Evolutionary conservation across 2,329 filamentous ascomycete species (phyloP), one percentile per base, ranked within the genome.

Genomic region (Plectosphaerella plurivora): DNA sequence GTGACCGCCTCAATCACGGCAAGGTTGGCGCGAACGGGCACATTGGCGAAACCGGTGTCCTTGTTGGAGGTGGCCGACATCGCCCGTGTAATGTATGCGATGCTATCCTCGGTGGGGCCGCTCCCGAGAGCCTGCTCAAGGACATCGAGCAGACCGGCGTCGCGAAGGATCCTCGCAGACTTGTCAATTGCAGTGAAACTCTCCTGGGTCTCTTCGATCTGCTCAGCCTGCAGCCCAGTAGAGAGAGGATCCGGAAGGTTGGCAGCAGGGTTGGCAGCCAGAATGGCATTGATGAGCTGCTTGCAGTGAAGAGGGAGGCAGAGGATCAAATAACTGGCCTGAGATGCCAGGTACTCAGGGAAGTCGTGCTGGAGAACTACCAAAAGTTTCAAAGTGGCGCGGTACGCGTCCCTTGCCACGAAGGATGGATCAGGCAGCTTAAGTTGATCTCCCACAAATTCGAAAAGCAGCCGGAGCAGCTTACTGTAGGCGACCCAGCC

Each of bases 351-450:
- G 68, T 96, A 99, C 52, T 97, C 91, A 0, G 93, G 89, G 69
- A 91, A 97, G 68, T 99, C 94, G 65, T 97, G 94, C 60, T 96
- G 89, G 50, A 99, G 75, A 50, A 96, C 81, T 35, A 96, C 75
- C 51, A 97, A 73, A 54, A 97, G 82, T 64, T 95, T 91, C 47
- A 96, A 74, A 2, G 89, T 83, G 9, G 87, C 91, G 55, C 90
- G 86, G 68, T 96, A 97, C 55, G 96, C 83, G 51, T 93, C 89
- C 66, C 90, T 92, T 35, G 86, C 83, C 49, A 89, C 79, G 35
- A 83, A 76, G 4, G 85, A 78, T 15, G 91, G 79, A 53, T 85
- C 85, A 25, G 86, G 73, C 10, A 85, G 80, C 69, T 93, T 94
- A 58, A 96, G 76, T 56, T 94, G 81, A 59, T 93, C 87, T 28